These are phyloP conservation scores for Zymoseptoria pseudotritici DNA, from an alignment of 2,329 filamentous ascomycete species.

Conservation along the genomic window DNA sequence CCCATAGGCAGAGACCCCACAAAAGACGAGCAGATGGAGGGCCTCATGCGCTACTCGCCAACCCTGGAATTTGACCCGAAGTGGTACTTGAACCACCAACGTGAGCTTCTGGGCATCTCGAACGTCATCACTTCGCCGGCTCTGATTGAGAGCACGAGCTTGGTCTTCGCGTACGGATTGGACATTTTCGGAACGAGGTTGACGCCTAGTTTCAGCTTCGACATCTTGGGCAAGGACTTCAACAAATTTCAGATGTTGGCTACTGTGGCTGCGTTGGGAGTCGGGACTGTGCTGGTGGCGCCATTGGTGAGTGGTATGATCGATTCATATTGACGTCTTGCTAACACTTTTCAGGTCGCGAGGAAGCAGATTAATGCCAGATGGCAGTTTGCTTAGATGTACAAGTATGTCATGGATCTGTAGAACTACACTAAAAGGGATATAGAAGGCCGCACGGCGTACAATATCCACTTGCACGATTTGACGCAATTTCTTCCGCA, in stretches of 20 bases:
- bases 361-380: slow-evolving; percentile 62
- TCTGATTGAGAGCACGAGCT: slow-evolving; percentile 80
- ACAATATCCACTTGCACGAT: background rate
- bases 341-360: slow-evolving; percentile 35
- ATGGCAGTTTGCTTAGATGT: slow-evolving; percentile 44
- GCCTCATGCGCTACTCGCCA: slow-evolving; percentile 67
- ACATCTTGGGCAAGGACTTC: slow-evolving; percentile 87
- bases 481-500: too few relatives aligned
- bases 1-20: slow-evolving; percentile 80
- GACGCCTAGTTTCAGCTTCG: slow-evolving; percentile 82
- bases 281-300: slow-evolving; percentile 68
- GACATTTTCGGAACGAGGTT: slow-evolving; percentile 84
- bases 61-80: slow-evolving; percentile 77
- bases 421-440: background rate
- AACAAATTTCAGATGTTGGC: slow-evolving; percentile 78
- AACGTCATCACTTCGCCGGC: slow-evolving; percentile 69
- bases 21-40: slow-evolving; percentile 72
- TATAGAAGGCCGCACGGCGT: background rate
- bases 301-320: slow-evolving; percentile 66
- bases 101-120: slow-evolving; percentile 70
- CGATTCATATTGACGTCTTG: background rate
- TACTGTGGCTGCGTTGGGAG: slow-evolving; percentile 72
- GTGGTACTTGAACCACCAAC: slow-evolving; percentile 70
- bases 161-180: slow-evolving; percentile 80
- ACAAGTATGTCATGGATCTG: background rate